These are phyloP conservation scores for Trichophaea hybrida DNA, from an alignment of 2,329 filamentous ascomycete genomes.

Conservation along the genomic window DNA sequence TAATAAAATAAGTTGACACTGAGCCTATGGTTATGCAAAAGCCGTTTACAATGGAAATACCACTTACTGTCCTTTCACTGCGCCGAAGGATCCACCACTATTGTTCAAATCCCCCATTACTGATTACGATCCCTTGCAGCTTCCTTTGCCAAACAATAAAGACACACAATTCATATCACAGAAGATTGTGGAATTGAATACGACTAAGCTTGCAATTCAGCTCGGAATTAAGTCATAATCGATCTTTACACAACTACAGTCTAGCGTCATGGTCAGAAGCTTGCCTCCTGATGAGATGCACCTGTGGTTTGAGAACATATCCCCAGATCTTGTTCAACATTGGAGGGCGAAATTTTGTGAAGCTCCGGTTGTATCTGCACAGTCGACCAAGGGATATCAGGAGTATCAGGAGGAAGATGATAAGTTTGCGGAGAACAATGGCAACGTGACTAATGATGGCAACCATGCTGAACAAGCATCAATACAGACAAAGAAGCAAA, in stretches of 20 bases:
- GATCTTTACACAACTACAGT: neutral
- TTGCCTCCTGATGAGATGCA: constrained; percentile 14
- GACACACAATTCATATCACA: neutral
- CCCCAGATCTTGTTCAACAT: constrained; percentile 6
- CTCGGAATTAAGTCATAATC: neutral
- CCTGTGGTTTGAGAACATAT: constrained; percentile 11
- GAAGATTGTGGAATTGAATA: neutral
- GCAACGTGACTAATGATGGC: too few species aligned
- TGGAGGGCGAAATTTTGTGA: constrained; percentile 10
- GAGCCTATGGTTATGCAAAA: constrained; percentile 2
- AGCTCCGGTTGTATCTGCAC: too few species aligned
- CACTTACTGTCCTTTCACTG: constrained; percentile 1
- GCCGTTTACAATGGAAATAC: neutral
- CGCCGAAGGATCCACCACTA: neutral
- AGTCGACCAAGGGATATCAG: too few species aligned
- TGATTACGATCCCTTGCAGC: neutral
- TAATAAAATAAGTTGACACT: too few species aligned
- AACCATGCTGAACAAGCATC: too few species aligned
- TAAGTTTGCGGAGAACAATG: too few species aligned
- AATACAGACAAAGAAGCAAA: too few species aligned
- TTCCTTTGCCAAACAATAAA: neutral
- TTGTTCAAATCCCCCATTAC: neutral
- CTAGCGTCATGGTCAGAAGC: neutral
- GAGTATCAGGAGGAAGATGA: too few species aligned
- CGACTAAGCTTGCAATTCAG: neutral